These are phyloP conservation scores for Cryphonectria parasitica DNA, from an alignment of 2,329 filamentous ascomycete genomes.

Conservation along the genomic window DNA sequence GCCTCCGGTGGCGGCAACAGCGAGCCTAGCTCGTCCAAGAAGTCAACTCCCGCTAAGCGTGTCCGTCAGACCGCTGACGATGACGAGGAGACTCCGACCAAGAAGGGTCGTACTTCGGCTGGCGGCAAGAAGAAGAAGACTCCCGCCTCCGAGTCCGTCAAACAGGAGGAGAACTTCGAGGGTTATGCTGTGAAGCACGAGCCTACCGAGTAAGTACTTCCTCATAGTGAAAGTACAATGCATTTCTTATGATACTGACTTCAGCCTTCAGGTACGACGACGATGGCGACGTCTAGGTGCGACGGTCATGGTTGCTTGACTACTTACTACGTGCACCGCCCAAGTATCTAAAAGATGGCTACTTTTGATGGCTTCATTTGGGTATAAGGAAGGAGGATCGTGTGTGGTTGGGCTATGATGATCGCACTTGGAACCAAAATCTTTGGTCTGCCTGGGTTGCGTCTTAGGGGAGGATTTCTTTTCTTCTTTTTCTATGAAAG, in stretches of 20 bases:
- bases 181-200: constrained; percentile 16
- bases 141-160: background rate
- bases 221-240: too few species aligned
- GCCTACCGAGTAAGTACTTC: constrained; percentile 13
- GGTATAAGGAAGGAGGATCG: background rate
- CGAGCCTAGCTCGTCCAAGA: constrained; percentile 27
- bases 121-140: background rate
- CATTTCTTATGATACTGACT: background rate
- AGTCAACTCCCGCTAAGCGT: constrained; percentile 26
- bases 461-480: too few species aligned
- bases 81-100: background rate
- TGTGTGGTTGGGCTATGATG: constrained; percentile 13
- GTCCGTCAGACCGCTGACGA: constrained; percentile 23
- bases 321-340: background rate
- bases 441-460: constrained; percentile 3
- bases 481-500: background rate
- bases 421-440: background rate
- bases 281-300: constrained; percentile 22
- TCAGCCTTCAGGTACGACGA: constrained; percentile 14
- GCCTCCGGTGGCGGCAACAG: constrained; percentile 48
- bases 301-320: background rate
- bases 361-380: constrained; percentile 2
- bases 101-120: constrained; percentile 6
- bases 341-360: constrained; percentile 24
- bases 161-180: constrained; percentile 15